Evolutionary conservation across 768 basidiomycete species (phyloP).

Genomic region (Tulasnella sp.): DNA sequence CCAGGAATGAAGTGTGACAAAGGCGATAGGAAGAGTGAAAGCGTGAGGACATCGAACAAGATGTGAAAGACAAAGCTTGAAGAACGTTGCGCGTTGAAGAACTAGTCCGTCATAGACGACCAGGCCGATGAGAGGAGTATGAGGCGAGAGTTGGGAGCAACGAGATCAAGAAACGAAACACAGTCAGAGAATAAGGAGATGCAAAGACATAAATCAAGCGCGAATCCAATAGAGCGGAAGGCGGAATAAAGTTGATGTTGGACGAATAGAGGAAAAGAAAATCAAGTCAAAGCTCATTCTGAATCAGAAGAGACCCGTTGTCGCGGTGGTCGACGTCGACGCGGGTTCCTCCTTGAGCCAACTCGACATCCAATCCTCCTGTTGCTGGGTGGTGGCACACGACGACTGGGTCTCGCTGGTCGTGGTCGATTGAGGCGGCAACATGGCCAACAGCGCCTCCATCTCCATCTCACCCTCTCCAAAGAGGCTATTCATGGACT

Average conservation of each 20-base stretch:
- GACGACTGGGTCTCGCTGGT: conserved; percentile 1
- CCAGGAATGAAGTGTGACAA: no score
- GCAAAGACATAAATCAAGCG: neutral
- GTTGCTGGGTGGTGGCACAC: neutral
- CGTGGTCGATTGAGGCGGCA: neutral
- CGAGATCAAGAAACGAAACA: neutral
- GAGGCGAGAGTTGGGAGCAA: neutral
- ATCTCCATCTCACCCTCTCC: conserved; percentile 12
- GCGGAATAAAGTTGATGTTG: no score
- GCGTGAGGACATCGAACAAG: neutral
- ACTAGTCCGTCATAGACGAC: no score
- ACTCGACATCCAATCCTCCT: conserved; percentile 16
- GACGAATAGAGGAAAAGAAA: conserved; percentile 10
- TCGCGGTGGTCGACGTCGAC: neutral
- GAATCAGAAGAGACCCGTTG: neutral
- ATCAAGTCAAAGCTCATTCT: neutral
- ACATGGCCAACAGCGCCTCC: conserved; percentile 15
- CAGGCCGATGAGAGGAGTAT: neutral
- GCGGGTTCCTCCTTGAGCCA: conserved; percentile 15
- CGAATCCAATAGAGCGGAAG: conserved; percentile 1
- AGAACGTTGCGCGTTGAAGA: no score
- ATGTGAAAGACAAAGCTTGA: no score
- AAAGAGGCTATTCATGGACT: conserved; percentile 1
- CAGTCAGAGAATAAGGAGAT: neutral
- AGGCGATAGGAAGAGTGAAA: conserved; percentile 6